Base-by-base conservation (phyloP, 345 rosid species). In the Luvunga scandens region DNA sequence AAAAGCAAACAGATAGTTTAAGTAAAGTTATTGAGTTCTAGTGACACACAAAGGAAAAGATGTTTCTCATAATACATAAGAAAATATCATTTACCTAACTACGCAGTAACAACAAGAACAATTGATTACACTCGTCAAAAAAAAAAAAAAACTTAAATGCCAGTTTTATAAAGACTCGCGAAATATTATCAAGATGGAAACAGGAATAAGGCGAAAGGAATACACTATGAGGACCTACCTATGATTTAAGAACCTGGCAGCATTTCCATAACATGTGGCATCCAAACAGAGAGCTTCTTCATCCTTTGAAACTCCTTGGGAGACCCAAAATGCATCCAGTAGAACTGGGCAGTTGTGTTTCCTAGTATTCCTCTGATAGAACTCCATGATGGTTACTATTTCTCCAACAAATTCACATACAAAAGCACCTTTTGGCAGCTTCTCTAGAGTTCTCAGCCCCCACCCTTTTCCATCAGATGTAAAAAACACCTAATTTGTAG, bases 401-500 rank as follows among this genome's bases (percentile, higher is more conserved):
- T 95, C 98, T 48, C 98, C 98, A 56, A 93, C 84, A 76, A 91
- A 93, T 76, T 95, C 99, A 80, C 99, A 92, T 31, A 93, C 86
- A 72, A 95, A 95, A 38, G 96, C 81, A 66, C 98, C 99, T 85
- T 93, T 90, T 2, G 86, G 93, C 71, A 95, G 85, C 77, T 84
- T 87, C 66, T 88, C 84, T 24, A 87, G 84, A 74, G 95, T 81
- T 84, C 96, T 85, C 31, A 95, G 84, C 39, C 98, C 99, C 99
- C 99, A 93, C 1, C 99, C 98, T 84, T 85, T 95, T 60, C 92
- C 91, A 74, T 87, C 87, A 66, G 83, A 67, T 8, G 93, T 90
- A 76, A 78, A 76, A 83, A 91, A 95, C 65, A 94, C 94, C 97
- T 94, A 83, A 66, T 7, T 70, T 71, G 69, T 21, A 64, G 60